Base-by-base conservation (phyloP, 2,329 filamentous ascomycete genomes). In the Stylonectria norvegica region DNA sequence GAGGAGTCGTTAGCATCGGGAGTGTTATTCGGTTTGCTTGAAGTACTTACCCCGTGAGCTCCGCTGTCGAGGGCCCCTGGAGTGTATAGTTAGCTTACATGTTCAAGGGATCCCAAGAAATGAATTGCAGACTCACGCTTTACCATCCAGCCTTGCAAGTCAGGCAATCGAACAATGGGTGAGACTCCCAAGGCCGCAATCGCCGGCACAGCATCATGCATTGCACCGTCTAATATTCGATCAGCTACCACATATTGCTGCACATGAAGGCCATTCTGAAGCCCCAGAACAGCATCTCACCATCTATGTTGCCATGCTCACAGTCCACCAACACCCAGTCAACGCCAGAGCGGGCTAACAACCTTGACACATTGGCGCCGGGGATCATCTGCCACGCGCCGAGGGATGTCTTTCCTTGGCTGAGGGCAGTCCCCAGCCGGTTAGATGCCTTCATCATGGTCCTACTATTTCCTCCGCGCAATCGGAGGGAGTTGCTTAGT, bases 341-440 rank as follows among this genome's bases (percentile, higher is more conserved):
- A 2, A 82, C 71, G 1, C 80, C 82, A 2, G 74, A 64, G 39
- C 78, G 68, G 2, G 83, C 81, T 34, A 87, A 65, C 14, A 72
- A 61, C 38, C 79, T 70, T 5, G 79, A 78, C 10, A 82, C 64
- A 46, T 82, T 81, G 31, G 72, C 68, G 0, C 78, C 76, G 0
- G 79, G 79, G 38, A 83, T 62, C 69, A 80, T 80, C 63, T 83
- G 79, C 79, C 78, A 83, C 38, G 75, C 67, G 4, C 79, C 79
- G 50, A 80, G 67, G 34, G 75, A 71, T 5, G 73, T 64, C 17
- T 64, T 67, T 36, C 67, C 70, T 46, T 72, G 67, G 17, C 61
- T 53, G 43, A 81, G 72, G n/a, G 68, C 68, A 41, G 66, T 67
- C 54, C 68, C 71, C 45, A 81, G 57, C 40, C 65, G 66, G 52